Evolutionary conservation across 768 basidiomycete genomes (phyloP), one percentile per base, ranked within the genome.

Genomic region (Cantharellus anzutake): DNA sequence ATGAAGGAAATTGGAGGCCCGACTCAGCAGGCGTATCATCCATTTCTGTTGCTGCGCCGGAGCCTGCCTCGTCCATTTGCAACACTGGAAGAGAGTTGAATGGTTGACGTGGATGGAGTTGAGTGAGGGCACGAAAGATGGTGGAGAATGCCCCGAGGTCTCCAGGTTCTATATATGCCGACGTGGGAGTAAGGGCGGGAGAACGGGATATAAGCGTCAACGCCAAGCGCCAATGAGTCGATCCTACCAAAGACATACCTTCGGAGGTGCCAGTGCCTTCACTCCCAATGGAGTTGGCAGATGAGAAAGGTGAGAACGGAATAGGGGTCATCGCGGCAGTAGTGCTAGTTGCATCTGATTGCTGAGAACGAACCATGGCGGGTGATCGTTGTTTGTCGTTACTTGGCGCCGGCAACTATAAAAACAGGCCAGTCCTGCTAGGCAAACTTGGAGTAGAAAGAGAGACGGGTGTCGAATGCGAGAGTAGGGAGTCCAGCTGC

Each of bases 131-230:
- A 53, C 56, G 57, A 57, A 63, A 63, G 5, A 63, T 57, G 34
- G 61, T 42, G 29, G 50, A 41, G 62, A 63, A 63, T 39, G 62
- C 62, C 42, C 62, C 62, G 34, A 63, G 62, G 41, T 63, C 62
- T 4, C 61, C 62, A 62, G 50, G 59, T 48, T 57, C 60, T 62
- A 55, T 20, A 51, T 11, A 4, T 4, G 42, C 3, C 42, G 41
- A 41, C 5, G 38, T 42, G 34, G 7, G 38, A 60, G 44, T 48
- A 42, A 48, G 14, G 5, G 42, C 14, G 51, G 51, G 42, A 38
- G 41, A 20, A 38, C 38, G 40, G 16, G n/a, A 20, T 20, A 2
- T 4, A 2, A 35, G 3, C 60, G 39, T 16, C 11, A 3, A 11
- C 7, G 2, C 29, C 4, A 4, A 34, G 38, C 44, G 20, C 42